Evolutionary conservation across 495 filamentous ascomycete species (phyloP), one percentile per base, ranked within the genome.

Genomic region (Schizothecium vesticola): DNA sequence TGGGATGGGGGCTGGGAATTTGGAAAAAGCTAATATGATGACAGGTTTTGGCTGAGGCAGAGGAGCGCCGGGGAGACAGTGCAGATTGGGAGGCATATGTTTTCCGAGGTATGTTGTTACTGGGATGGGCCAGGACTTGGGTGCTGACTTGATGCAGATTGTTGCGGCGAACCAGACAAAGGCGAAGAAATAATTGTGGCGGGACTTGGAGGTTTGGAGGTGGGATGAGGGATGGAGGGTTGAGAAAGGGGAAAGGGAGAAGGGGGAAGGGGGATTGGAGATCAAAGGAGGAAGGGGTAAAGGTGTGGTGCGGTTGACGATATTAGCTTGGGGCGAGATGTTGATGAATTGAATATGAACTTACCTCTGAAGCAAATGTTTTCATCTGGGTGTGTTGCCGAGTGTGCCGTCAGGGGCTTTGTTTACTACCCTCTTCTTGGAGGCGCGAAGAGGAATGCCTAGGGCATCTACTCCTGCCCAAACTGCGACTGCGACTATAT

Each of bases 11-110:
- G 11, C 21, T 3, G 29, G 61, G 13, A 23, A 26, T 57, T n/a
- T 36, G 33, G 11, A 13, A 4, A 16, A 36, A 13, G 33, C 57
- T 62, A 1, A 6, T 65, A 21, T n/a, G 13, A 65, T 74, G 8
- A 21, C 22, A 75, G 74, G 68, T 82, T 82, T 65, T 82, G 80
- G 80, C 63, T 75, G 57, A 69, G 70, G 11, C 70, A 72, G 31
- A 63, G 64, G 1, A 60, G 70, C 2, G 63, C 67, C 3, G 64
- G 56, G 4, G 70, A 72, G 60, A 69, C 70, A n/a, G 69, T 72
- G 22, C 67, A 72, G 55, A 31, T 72, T 65, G 70, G 67, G 11
- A 63, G 67, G 23, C 28, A 25, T 11, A 36, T 73, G 33, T 66
- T 73, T 25, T 64, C 69, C 2, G 56, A 71, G 71, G 71, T 73